Evolutionary conservation across 306 rosid genomes (phyloP).

Genomic region (Malus asiatica): DNA sequence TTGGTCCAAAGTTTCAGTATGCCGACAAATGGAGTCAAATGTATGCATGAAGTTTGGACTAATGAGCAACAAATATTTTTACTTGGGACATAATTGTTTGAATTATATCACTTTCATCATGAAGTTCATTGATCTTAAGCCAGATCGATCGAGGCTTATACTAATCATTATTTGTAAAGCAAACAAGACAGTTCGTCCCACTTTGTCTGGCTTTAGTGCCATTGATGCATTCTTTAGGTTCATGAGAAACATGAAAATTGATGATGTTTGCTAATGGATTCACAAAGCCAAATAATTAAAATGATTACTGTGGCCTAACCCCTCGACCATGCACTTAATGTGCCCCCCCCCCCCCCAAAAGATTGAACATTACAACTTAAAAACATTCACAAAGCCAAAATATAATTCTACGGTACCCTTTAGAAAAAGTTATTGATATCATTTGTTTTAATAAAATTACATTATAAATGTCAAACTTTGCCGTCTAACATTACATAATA

Average conservation of each 20-base stretch:
- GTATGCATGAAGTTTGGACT: slow-evolving; percentile 9
- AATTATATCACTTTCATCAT: neutral
- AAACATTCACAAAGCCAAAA: neutral
- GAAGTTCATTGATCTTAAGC: neutral
- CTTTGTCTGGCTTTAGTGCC: slow-evolving; percentile 2
- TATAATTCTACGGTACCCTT: no score
- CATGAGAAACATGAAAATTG: neutral
- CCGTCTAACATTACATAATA: no score
- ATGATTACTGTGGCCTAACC: slow-evolving; percentile 12
- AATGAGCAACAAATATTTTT: neutral
- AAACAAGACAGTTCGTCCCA: neutral
- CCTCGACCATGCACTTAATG: slow-evolving; percentile 2
- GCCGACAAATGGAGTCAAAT: slow-evolving; percentile 18
- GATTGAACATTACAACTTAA: neutral
- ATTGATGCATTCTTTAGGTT: neutral
- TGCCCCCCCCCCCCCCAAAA: neutral
- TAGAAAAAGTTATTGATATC: no score
- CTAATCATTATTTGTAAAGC: neutral
- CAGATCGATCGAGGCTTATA: neutral
- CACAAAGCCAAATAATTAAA: neutral
- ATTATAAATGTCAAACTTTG: no score
- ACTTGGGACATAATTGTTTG: neutral
- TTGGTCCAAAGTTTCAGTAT: slow-evolving; percentile 8
- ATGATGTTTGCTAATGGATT: slow-evolving; percentile 6
- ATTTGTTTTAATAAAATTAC: no score